Evolutionary conservation across 2,329 filamentous ascomycete genomes (phyloP).

Genomic region (Microdochium bolleyi): DNA sequence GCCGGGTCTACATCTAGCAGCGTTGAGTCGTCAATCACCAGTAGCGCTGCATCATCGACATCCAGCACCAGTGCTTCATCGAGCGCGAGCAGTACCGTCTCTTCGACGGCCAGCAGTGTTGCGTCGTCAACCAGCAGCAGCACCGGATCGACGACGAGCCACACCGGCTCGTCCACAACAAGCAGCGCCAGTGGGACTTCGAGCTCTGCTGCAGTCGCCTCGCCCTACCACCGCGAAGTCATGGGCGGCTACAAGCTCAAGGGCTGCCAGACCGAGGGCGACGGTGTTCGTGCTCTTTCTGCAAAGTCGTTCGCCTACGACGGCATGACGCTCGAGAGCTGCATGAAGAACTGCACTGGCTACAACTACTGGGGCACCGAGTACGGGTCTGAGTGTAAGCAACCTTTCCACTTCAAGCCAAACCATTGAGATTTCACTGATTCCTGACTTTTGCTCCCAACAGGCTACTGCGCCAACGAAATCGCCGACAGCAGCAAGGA

Average conservation of each 20-base stretch:
- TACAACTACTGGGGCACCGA: conserved; percentile 43
- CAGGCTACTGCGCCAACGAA: conserved; percentile 39
- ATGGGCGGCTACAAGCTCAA: conserved; percentile 35
- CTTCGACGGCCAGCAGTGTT: neutral
- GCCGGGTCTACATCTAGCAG: conserved; percentile 1
- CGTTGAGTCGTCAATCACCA: conserved; percentile 3
- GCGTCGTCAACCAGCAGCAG: conserved; percentile 3
- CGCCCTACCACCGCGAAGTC: conserved; percentile 24
- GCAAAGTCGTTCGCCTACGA: conserved; percentile 33
- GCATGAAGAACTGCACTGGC: conserved; percentile 34
- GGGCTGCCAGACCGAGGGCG: conserved; percentile 41
- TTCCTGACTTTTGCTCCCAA: neutral
- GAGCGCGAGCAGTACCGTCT: neutral
- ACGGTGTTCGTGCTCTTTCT: conserved; percentile 31
- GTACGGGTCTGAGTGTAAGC: conserved; percentile 41
- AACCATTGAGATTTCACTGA: conserved; percentile 4
- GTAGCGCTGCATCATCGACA: conserved; percentile 7
- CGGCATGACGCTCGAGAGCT: conserved; percentile 40
- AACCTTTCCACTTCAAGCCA: neutral
- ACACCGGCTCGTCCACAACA: neutral
- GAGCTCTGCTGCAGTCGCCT: conserved; percentile 17
- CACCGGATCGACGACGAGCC: neutral
- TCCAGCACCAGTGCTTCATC: conserved; percentile 1
- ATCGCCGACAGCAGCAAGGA: conserved; percentile 22
- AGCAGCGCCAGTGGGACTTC: conserved; percentile 15